Evolutionary conservation across 441 rosid species (phyloP), one percentile per base, ranked within the genome.

Genomic region (Geranium incanum): DNA sequence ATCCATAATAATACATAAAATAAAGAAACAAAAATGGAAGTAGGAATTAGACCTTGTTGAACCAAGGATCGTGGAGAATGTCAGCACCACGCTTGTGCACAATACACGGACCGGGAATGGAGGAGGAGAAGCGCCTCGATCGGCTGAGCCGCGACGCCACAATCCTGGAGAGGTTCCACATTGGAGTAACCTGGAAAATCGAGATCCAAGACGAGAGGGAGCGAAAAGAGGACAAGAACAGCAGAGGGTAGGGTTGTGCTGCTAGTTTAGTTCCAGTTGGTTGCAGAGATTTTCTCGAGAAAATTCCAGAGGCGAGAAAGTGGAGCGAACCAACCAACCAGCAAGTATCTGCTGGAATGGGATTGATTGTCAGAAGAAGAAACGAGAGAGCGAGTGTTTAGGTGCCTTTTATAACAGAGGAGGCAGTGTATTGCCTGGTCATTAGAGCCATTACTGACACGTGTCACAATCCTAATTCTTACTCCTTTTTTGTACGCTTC

Each of bases 31-130:
- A 28, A 28, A 28, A 28, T 28, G 33, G 33, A 28, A 28, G 33
- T 28, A 13, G 57, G 15, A 39, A 13, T 4, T 13, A 15, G 69
- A 95, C 99, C 97, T 95, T 95, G 59, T 95, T 95, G 85, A 87
- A 90, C 99, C 97, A 95, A 8, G 99, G 97, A 90, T 95, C 99
- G 74, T 95, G 97, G 78, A 95, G 99, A 74, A 95, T 92, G 82
- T 95, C 99, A 13, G 97, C 85, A 43, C 99, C 99, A 73, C 99
- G 97, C 78, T 95, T 95, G 81, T 89, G 96, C 33, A 92, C 88
- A 21, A 95, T 95, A 76, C 89, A 95, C 9, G 99, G 96, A 64
- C 66, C 80, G 76, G 13, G 87, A 79, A 37, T 90, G 77, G 83
- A 84, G 18, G 97, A 75, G 68, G 94, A 89, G 73, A 91, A 81